These are phyloP conservation scores for Dentipellis fragilis DNA, from an alignment of 768 basidiomycete genomes.

Conservation along the genomic window DNA sequence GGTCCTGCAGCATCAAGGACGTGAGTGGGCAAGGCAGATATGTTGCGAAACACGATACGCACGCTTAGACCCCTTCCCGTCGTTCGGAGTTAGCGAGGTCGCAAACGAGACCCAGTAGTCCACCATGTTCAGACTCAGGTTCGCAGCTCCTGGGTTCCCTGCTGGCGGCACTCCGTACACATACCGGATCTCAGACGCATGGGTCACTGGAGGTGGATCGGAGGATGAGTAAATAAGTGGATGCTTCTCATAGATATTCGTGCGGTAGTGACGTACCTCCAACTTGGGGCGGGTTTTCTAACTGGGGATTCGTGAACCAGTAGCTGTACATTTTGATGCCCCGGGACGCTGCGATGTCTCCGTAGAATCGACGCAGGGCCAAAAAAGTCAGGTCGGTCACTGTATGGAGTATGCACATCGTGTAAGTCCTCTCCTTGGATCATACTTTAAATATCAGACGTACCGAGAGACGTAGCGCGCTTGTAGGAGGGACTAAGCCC, in stretches of 20 bases:
- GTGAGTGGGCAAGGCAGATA: neutral
- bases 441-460: no score
- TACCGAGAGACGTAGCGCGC: constrained; percentile 24
- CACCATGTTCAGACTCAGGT: constrained; percentile 26
- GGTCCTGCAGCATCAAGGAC: neutral
- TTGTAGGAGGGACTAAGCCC: constrained; percentile 31
- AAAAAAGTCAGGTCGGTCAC: constrained; percentile 32
- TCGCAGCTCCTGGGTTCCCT: neutral
- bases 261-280: neutral
- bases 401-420: neutral
- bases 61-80: constrained; percentile 28
- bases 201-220: constrained; percentile 5
- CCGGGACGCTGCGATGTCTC: constrained; percentile 26
- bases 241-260: neutral
- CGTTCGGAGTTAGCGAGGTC: constrained; percentile 33
- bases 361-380: constrained; percentile 28
- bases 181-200: constrained; percentile 15
- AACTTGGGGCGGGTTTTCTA: constrained; percentile 3
- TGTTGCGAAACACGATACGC: neutral
- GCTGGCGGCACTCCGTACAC: constrained; percentile 6
- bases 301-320: constrained; percentile 30
- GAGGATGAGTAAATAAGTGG: neutral
- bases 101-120: constrained; percentile 40
- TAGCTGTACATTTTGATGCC: constrained; percentile 33
- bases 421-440: no score